phyloP scores from a whole-genome alignment of 768 basidiomycete species.

The Cystobasidium onofrii region DNA sequence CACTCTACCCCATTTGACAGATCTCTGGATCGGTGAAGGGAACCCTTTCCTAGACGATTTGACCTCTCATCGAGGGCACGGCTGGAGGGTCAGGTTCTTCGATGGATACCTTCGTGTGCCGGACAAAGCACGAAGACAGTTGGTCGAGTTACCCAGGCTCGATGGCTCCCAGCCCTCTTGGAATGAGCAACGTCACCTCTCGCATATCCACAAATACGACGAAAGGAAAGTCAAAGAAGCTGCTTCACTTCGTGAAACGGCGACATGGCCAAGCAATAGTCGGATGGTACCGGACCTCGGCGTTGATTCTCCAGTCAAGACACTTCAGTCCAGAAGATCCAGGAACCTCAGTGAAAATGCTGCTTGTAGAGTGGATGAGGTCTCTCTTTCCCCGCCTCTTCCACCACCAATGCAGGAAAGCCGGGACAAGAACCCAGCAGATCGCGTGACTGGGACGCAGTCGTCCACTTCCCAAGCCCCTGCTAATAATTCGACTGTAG shows the following conservation, averaged over 20 bases:
- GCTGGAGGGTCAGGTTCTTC: constrained; percentile 30
- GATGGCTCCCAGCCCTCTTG: constrained; percentile 19
- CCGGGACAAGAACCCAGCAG: background rate
- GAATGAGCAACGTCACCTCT: constrained; percentile 15
- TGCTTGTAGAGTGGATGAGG: background rate
- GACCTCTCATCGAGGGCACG: background rate
- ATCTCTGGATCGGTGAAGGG: constrained; percentile 68
- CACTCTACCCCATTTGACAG: constrained; percentile 64
- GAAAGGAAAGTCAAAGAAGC: background rate
- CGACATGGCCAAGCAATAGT: background rate
- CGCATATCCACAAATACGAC: background rate
- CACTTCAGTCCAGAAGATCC: background rate
- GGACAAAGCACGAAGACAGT: background rate
- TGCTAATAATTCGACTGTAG: background rate
- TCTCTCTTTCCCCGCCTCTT: background rate
- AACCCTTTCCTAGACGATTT: constrained; percentile 59
- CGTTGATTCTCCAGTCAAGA: background rate
- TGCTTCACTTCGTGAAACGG: background rate
- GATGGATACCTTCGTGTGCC: background rate
- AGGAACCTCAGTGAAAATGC: background rate
- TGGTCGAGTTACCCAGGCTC: background rate
- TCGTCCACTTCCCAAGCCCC: background rate
- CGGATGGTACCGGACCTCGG: background rate
- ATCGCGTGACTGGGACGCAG: background rate
- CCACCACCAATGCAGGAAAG: background rate